phyloP scores from a whole-genome alignment of 2,329 filamentous ascomycete genomes.

The Fusarium sambucinum region DNA sequence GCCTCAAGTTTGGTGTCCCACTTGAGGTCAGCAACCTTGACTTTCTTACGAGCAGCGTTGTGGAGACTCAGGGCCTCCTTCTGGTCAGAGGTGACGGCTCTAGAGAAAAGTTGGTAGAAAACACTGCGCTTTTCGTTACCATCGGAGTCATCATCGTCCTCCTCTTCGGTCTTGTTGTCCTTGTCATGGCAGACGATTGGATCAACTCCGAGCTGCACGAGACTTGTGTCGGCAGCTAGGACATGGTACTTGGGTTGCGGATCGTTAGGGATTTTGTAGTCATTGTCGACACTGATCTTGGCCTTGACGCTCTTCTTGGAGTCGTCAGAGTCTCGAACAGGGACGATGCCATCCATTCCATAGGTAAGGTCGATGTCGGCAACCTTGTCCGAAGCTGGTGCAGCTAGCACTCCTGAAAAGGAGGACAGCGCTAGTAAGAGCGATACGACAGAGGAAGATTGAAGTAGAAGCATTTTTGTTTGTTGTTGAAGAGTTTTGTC shows the following conservation, averaged over 20 bases:
- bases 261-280: conserved; percentile 1
- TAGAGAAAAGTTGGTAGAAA: not conserved
- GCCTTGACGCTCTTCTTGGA: not conserved
- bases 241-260: conserved; percentile 6
- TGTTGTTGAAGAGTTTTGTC: not conserved
- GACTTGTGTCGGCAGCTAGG: not conserved
- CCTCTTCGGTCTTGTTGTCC: not conserved
- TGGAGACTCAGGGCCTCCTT: conserved; percentile 28
- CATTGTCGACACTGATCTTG: not conserved
- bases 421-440: conserved; percentile 27
- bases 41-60: conserved; percentile 36
- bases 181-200: not conserved
- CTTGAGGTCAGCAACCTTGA: conserved; percentile 21
- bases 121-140: not conserved
- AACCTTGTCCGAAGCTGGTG: conserved; percentile 5
- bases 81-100: conserved; percentile 37
- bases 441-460: not conserved
- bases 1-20: conserved; percentile 35
- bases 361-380: conserved; percentile 1
- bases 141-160: not conserved
- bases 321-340: not conserved
- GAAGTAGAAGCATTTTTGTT: conserved; percentile 32
- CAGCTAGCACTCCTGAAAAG: conserved; percentile 2
- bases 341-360: not conserved
- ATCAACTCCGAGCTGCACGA: not conserved